Evolutionary conservation across 768 basidiomycete genomes (phyloP).

Genomic region (Holtermanniella nyarrowii): DNA sequence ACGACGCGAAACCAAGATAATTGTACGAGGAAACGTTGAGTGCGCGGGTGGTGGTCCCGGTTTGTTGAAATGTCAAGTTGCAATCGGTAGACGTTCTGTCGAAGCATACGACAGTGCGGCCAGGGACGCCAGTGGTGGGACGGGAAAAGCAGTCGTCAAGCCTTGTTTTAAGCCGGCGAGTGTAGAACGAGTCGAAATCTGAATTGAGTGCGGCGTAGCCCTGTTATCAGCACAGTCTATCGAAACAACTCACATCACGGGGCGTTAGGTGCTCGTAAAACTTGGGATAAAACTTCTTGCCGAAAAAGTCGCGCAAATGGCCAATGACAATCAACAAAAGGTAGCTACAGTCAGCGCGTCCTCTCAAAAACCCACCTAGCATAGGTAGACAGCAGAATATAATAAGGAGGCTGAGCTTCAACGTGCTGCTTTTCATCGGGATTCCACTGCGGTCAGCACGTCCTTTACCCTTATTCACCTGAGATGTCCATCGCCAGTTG

Average conservation of each 20-base stretch:
- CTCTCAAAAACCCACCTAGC: slow-evolving; percentile 44
- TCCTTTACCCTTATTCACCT: slow-evolving; percentile 14
- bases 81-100: slow-evolving; percentile 76
- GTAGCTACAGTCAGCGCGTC: slow-evolving; percentile 50
- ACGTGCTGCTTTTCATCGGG: slow-evolving; percentile 34
- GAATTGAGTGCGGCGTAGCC: slow-evolving; percentile 95
- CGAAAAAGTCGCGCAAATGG: slow-evolving; percentile 88
- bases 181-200: slow-evolving; percentile 99
- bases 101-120: slow-evolving; percentile 75
- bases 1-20: slow-evolving; percentile 96
- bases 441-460: slow-evolving; percentile 31
- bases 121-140: slow-evolving; percentile 88
- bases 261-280: slow-evolving; percentile 75
- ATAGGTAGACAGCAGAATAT: slow-evolving; percentile 83
- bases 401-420: slow-evolving; percentile 82
- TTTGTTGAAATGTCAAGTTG: slow-evolving; percentile 61
- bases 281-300: slow-evolving; percentile 63
- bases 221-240: slow-evolving; percentile 42
- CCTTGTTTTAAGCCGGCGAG: slow-evolving; percentile 82
- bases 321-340: slow-evolving; percentile 83
- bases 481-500: slow-evolving; percentile 48
- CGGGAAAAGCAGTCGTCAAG: slow-evolving; percentile 92
- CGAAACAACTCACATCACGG: slow-evolving; percentile 53
- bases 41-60: slow-evolving; percentile 68
- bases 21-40: slow-evolving; percentile 98